Conservation (phyloP, 2,329 filamentous ascomycete genomes). For the Orbilia blumenaviensis region DNA sequence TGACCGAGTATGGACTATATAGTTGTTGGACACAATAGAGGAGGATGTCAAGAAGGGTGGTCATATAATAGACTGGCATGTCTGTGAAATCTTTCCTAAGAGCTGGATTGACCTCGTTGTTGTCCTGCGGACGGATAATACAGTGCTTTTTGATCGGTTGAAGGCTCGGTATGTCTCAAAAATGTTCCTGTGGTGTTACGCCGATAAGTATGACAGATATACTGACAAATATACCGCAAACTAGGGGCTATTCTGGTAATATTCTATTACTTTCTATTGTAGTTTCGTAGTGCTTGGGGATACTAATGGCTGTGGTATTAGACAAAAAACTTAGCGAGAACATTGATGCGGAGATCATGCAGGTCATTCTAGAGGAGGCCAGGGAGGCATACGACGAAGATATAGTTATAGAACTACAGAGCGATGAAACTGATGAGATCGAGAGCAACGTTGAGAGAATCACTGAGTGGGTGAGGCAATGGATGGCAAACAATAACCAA, state of each 20-base stretch:
- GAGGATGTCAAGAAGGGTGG: conserved; percentile 80
- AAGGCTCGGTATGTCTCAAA: conserved; percentile 71
- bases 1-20: conserved; percentile 19
- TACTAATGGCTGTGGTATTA: conserved; percentile 61
- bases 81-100: conserved; percentile 91
- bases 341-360: conserved; percentile 96
- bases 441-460: conserved; percentile 88
- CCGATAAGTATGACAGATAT: too few species aligned
- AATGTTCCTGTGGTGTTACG: neutral
- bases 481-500: conserved; percentile 73
- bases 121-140: conserved; percentile 83
- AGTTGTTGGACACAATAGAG: conserved; percentile 90
- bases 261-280: conserved; percentile 10
- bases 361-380: conserved; percentile 90
- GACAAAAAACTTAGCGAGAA: conserved; percentile 94
- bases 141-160: conserved; percentile 83
- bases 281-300: neutral
- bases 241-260: conserved; percentile 22
- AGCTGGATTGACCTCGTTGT: conserved; percentile 96
- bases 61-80: conserved; percentile 96
- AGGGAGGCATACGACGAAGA: conserved; percentile 84
- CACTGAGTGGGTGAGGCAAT: conserved; percentile 80
- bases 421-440: conserved; percentile 83
- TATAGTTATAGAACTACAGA: conserved; percentile 87
- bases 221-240: neutral